Evolutionary conservation across 305 asterid species (phyloP), one percentile per base, ranked within the genome.

Genomic region (Salvia sclarea): DNA sequence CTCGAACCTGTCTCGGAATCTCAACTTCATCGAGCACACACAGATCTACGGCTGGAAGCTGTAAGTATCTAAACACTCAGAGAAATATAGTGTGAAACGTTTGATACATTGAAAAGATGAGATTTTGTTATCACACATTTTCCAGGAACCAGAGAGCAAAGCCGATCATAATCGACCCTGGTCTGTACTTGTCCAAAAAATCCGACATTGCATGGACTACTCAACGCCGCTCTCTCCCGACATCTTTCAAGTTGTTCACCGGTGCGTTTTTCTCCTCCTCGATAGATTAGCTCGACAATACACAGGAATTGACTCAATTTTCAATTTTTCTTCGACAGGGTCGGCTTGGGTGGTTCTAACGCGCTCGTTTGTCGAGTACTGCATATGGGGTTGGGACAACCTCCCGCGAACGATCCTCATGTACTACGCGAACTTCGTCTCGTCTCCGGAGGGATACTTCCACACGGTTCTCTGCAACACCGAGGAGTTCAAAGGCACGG

Each of bases 321-420:
- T 38, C 3, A n/a, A n/a, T n/a, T n/a, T 50, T 69, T 61, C 25
- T 48, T 64, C 21, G 38, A 52, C 86, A 93, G 98, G 98, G 64
- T 93, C 98, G 3, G 98, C 98, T 10, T 93, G 98, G 98, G 96
- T 90, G 67, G 75, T 93, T 52, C 85, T 93, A 56, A 80, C 96
- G 2, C 95, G 96, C 35, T 78, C 97, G 10, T 90, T 90, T 18
- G 84, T 87, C 38, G 97, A 93, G 60, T 90, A 93, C 80, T 90
- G 97, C 86, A 85, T 93, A 70, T 81, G 87, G 91, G 98, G 98
- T 10, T 93, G 97, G 97, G 96, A 90, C 67, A 93, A 88, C 78
- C 80, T 86, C 24, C 98, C 98, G 1, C 80, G 98, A 8, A 90
- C 95, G 6, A 83, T 88, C 83, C 97, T 93, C 69, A 90, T 93